Evolutionary conservation across 2,329 filamentous ascomycete species (phyloP).

Genomic region (Cladosporium sp.): DNA sequence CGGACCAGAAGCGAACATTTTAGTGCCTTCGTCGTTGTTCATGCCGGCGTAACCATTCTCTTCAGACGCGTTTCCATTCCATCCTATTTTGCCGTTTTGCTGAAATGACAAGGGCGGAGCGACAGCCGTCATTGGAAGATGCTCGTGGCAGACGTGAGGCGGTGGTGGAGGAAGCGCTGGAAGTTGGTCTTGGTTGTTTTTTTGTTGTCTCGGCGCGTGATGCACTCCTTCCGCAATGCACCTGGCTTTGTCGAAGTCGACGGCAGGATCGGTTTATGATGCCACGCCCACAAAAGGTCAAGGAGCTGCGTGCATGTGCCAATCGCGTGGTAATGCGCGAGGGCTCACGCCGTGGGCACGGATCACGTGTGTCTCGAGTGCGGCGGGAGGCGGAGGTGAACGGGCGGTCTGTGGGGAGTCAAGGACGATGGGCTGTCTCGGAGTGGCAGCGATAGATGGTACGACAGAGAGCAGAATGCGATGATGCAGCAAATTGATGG

Average conservation of each 20-base stretch:
- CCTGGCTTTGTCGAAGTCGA: background rate
- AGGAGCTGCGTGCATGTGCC: slow-evolving; percentile 7
- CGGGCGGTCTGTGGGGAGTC: background rate
- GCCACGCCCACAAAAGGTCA: background rate
- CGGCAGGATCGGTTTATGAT: background rate
- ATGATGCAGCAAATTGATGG: background rate
- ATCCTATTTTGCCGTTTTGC: slow-evolving; percentile 50
- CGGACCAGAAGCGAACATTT: slow-evolving; percentile 65
- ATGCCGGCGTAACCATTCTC: slow-evolving; percentile 53
- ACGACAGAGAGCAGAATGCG: background rate
- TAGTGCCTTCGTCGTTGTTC: slow-evolving; percentile 77
- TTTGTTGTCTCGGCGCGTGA: slow-evolving; percentile 7
- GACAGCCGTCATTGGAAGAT: slow-evolving; percentile 57
- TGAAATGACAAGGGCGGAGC: slow-evolving; percentile 61
- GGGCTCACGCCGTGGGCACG: slow-evolving; percentile 5
- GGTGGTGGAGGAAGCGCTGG: background rate
- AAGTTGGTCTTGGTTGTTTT: background rate
- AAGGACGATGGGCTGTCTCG: background rate
- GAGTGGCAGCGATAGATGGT: background rate
- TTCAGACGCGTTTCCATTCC: slow-evolving; percentile 51
- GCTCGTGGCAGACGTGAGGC: background rate
- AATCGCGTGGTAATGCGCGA: slow-evolving; percentile 8
- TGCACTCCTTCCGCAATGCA: slow-evolving; percentile 1
- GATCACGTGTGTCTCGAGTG: slow-evolving; percentile 3
- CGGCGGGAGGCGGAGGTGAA: slow-evolving; percentile 5